Evolutionary conservation across 2,329 filamentous ascomycete genomes (phyloP).

Genomic region (Blumeriella jaapii): DNA sequence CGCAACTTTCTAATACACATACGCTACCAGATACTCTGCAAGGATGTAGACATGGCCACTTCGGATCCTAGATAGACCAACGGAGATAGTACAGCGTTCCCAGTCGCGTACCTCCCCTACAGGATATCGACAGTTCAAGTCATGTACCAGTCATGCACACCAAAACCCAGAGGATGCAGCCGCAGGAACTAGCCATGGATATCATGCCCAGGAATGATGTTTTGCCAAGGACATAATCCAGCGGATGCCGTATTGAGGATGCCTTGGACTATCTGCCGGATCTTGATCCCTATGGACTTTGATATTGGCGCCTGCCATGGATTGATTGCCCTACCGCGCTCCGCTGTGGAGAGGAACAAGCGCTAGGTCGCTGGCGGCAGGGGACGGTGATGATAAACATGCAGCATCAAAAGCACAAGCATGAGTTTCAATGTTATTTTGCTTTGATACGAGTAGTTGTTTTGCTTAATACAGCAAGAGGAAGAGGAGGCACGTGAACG

Average conservation of each 20-base stretch:
- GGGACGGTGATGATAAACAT: too few species aligned
- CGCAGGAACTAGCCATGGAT: conserved; percentile 10
- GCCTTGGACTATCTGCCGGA: conserved; percentile 5
- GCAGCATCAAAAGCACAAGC: too few species aligned
- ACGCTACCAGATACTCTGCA: conserved; percentile 1
- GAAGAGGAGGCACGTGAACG: too few species aligned
- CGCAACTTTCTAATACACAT: not conserved
- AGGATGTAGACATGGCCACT: conserved; percentile 7
- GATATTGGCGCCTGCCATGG: too few species aligned
- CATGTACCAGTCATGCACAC: conserved; percentile 24
- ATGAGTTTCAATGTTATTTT: too few species aligned
- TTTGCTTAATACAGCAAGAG: too few species aligned
- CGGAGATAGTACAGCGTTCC: conserved; percentile 14
- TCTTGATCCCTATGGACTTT: conserved; percentile 1
- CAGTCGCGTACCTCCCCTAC: conserved; percentile 11
- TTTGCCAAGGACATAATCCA: conserved; percentile 2
- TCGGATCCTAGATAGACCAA: conserved; percentile 5
- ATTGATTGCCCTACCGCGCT: not conserved
- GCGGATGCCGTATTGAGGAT: conserved; percentile 7
- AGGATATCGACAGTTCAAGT: conserved; percentile 20
- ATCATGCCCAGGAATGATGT: too few species aligned
- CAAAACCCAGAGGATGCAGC: conserved; percentile 13
- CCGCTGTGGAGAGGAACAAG: not conserved
- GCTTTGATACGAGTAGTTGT: too few species aligned
- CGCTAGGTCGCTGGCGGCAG: too few species aligned